These are phyloP conservation scores for Boletus reticuloceps DNA, from an alignment of 768 basidiomycete genomes.

Conservation along the genomic window DNA sequence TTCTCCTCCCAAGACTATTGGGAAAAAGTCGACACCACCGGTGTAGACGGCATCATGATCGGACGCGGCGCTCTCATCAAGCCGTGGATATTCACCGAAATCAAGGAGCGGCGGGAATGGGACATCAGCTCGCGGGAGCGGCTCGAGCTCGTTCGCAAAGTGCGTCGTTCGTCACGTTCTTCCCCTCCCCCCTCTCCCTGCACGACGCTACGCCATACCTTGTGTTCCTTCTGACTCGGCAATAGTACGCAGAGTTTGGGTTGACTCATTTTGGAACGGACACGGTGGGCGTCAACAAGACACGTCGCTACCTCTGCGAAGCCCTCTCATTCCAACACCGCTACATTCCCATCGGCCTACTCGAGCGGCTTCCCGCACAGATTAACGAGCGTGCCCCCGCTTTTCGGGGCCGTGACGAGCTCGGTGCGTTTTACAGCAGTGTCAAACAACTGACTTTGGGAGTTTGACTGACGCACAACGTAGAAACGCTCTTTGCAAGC, in stretches of 20 bases:
- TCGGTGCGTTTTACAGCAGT: conserved; percentile 53
- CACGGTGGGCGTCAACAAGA: conserved; percentile 85
- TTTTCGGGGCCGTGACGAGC: conserved; percentile 82
- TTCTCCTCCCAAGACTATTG: conserved; percentile 87
- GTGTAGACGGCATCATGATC: conserved; percentile 95
- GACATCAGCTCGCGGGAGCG: conserved; percentile 86
- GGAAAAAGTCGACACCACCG: conserved; percentile 68
- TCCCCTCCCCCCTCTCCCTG: not conserved
- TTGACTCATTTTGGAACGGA: conserved; percentile 85
- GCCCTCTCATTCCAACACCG: conserved; percentile 95
- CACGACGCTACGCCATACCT: no score
- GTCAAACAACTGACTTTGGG: no score
- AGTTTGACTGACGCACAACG: not conserved
- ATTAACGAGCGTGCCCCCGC: conserved; percentile 92
- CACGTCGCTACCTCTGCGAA: conserved; percentile 92
- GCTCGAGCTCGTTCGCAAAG: conserved; percentile 74
- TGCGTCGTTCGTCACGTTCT: conserved; percentile 30
- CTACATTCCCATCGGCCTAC: conserved; percentile 90
- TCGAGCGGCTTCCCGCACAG: conserved; percentile 74
- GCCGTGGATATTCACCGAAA: conserved; percentile 94
- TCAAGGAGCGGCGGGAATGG: conserved; percentile 92
- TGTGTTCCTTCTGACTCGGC: not conserved
- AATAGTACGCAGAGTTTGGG: conserved; percentile 83
- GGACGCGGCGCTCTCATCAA: conserved; percentile 95
- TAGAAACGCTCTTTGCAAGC: conserved; percentile 84